Evolutionary conservation across 106 monocot genomes (phyloP).

Genomic region (Dioscorea alata): DNA sequence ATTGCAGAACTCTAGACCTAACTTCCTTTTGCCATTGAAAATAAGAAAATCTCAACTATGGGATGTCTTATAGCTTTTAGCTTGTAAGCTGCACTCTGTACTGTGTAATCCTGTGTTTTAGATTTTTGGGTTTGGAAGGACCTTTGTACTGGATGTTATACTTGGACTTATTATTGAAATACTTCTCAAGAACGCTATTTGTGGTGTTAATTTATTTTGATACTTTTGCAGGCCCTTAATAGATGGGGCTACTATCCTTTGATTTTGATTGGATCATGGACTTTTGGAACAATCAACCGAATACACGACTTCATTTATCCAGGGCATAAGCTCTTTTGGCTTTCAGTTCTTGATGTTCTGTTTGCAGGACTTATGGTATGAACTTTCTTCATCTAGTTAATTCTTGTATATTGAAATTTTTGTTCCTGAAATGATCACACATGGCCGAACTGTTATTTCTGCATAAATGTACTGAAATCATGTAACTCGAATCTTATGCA

Average conservation of each 20-base stretch:
- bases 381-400: not conserved
- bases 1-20: too few relatives aligned
- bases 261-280: conserved; percentile 96
- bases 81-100: too few relatives aligned
- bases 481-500: too few relatives aligned
- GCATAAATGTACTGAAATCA: too few relatives aligned
- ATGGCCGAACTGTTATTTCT: too few relatives aligned
- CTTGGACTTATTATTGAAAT: not conserved
- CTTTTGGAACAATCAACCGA: conserved; percentile 93
- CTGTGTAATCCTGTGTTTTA: too few relatives aligned
- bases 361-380: conserved; percentile 96
- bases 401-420: too few relatives aligned
- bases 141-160: not conserved
- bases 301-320: conserved; percentile 72
- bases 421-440: too few relatives aligned
- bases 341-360: conserved; percentile 82
- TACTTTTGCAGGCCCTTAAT: conserved; percentile 71
- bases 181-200: not conserved
- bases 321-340: conserved; percentile 73
- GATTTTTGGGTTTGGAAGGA: not conserved
- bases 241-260: conserved; percentile 98
- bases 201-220: not conserved
- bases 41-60: too few relatives aligned
- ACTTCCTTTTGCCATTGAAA: not conserved
- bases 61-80: too few relatives aligned